Evolutionary conservation across 2,329 filamentous ascomycete genomes (phyloP), one percentile per base, ranked within the genome.

Genomic region (Ophiocordyceps sinensis): DNA sequence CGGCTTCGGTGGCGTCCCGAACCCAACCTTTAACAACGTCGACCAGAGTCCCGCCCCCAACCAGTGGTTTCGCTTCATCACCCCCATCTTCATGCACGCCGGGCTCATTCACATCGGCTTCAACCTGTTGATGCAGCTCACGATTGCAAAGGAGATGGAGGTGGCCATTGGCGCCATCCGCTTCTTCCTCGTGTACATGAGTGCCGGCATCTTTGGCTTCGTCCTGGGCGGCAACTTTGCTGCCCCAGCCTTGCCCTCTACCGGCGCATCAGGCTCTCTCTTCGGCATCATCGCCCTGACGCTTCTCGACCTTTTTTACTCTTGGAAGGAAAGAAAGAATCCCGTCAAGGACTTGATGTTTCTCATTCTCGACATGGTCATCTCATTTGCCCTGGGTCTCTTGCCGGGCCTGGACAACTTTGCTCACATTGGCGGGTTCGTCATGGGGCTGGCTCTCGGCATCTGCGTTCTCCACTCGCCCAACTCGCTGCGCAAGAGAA

Each of bases 51-150:
- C 81, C 2, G 71, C 76, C 45, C 91, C 91, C 1, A 79, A 96
- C 56, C 91, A 98, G 60, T 98, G 91, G 91, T 98, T 76, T 63
- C 83, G 91, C 45, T 96, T 98, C 66, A 95, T 98, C 55, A 67
- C 82, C 2, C 89, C 91, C 32, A 95, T 98, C 46, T 98, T 98
- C 65, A 68, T 98, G 53, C 91, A 98, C 54, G 87, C 86, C 2
- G 91, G 91, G 13, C 64, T 98, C 42, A 81, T 98, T 47, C 91
- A 98, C 57, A 95, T 98, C 44, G 85, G 78, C 14, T 95, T 96
- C 71, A 98, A 98, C 62, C 71, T 98, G 63, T 71, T 96, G 8
- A 72, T 95, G 19, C 91, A 98, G 59, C 63, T 95, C 53, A 93
- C 85, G 0, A 75, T 96, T 42, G 91, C 83, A 28, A 79, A 82